These are phyloP conservation scores for Hypericum perforatum DNA, from an alignment of 345 rosid species.

Conservation along the genomic window DNA sequence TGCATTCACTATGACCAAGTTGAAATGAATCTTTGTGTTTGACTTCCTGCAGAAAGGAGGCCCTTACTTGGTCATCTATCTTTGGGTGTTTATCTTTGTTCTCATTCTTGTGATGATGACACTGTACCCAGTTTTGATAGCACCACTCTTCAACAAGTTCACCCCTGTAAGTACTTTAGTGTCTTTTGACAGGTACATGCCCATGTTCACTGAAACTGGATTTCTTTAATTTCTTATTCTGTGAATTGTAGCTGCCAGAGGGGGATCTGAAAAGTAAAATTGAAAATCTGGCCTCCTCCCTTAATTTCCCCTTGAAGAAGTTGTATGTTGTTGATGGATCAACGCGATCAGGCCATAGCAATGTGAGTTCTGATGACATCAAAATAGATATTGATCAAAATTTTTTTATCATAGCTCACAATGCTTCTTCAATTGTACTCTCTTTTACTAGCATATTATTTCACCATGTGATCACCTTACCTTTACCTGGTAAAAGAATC, in stretches of 20 bases:
- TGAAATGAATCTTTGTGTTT: no score
- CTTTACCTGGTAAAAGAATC: no score
- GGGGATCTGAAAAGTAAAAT: conserved; percentile 77
- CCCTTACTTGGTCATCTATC: conserved; percentile 93
- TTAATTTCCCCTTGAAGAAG: conserved; percentile 84
- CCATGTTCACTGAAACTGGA: conserved; percentile 9
- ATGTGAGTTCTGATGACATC: conserved; percentile 41
- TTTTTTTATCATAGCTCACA: no score
- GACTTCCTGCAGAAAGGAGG: conserved; percentile 80
- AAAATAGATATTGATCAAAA: no score
- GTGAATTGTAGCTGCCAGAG: conserved; percentile 65
- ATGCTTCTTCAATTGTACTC: no score
- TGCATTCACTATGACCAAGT: no score
- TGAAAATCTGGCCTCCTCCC: conserved; percentile 84
- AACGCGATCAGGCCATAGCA: conserved; percentile 99
- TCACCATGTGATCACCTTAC: no score
- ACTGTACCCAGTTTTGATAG: conserved; percentile 76
- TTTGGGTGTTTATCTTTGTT: conserved; percentile 95
- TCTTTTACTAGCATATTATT: no score
- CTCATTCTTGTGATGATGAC: conserved; percentile 97
- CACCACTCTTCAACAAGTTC: conserved; percentile 96
- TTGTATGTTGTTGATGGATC: conserved; percentile 98
- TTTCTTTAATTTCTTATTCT: conserved; percentile 11
- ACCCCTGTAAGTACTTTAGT: conserved; percentile 60
- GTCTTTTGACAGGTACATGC: not conserved